Base-by-base conservation (phyloP, 2,329 filamentous ascomycete genomes). In the Bretziella fagacearum region DNA sequence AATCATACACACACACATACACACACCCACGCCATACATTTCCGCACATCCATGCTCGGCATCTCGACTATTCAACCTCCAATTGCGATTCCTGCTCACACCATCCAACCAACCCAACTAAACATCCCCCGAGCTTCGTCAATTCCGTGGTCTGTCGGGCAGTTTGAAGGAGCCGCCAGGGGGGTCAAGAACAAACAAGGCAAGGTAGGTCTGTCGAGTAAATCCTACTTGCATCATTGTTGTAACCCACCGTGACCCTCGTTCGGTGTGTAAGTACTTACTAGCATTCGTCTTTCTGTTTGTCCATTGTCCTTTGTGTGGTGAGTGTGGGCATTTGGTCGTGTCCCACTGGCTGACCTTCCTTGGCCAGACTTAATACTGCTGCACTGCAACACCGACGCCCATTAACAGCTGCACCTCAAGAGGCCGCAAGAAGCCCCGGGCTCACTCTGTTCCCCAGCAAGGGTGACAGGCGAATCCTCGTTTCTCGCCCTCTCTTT, bases 171-270 rank as follows among this genome's bases (percentile, higher is more conserved):
- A n/a, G n/a, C n/a, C n/a, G n/a, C n/a, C n/a, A n/a, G n/a, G n/a
- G n/a, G n/a, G n/a, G n/a, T n/a, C n/a, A n/a, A n/a, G n/a, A n/a
- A n/a, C n/a, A n/a, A n/a, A n/a, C n/a, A n/a, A n/a, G n/a, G n/a
- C 30, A 33, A 33, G 30, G 30, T 33, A 15, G 35, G 11, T 39
- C 13, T 17, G 5, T 39, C 35, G n/a, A 10, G 35, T 39, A 20
- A 39, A 39, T 39, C 35, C 35, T 20, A 39, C 35, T 23, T 39
- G 35, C 35, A 39, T 39, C 35, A 13, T 39, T 20, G 13, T 37
- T 22, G 18, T 39, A 8, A 30, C 35, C 18, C 20, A 3, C 35
- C 8, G 8, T 18, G 23, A 18, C 15, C 18, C 15, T 22, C 35
- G 11, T 13, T 39, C 35, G 35, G 15, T 20, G 35, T 39, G 35